phyloP scores from a whole-genome alignment of 2,329 filamentous ascomycete genomes.

The Ascocoryne sarcoides region DNA sequence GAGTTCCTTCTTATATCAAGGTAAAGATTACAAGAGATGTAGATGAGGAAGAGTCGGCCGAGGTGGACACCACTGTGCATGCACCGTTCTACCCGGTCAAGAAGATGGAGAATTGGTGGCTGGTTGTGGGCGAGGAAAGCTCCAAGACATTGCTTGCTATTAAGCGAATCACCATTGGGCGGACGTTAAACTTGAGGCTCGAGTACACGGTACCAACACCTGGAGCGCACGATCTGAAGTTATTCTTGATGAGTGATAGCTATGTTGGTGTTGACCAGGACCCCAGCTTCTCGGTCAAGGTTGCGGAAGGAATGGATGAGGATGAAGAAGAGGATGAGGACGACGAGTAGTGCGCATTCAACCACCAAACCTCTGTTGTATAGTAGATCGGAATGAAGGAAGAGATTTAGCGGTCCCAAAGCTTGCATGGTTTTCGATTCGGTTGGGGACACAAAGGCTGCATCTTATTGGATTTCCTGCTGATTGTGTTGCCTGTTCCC shows the following conservation, averaged over 20 bases:
- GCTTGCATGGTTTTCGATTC: slow-evolving; percentile 7
- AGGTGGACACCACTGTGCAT: slow-evolving; percentile 77
- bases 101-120: slow-evolving; percentile 98
- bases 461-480: slow-evolving; percentile 15
- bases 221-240: slow-evolving; percentile 78
- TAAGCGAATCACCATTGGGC: slow-evolving; percentile 84
- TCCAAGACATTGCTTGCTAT: slow-evolving; percentile 83
- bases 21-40: slow-evolving; percentile 80
- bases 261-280: slow-evolving; percentile 97
- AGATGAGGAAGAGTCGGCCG: slow-evolving; percentile 55
- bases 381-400: slow-evolving; percentile 25
- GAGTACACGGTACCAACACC: slow-evolving; percentile 82
- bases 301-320: slow-evolving; percentile 89
- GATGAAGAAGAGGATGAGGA: slow-evolving; percentile 80
- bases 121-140: slow-evolving; percentile 88
- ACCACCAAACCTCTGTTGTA: slow-evolving; percentile 22
- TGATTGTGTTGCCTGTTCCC: slow-evolving; percentile 24
- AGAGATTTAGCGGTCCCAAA: slow-evolving; percentile 21
- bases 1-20: slow-evolving; percentile 72
- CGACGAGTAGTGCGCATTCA: slow-evolving; percentile 28
- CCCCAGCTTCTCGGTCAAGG: slow-evolving; percentile 75
- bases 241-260: slow-evolving; percentile 94
- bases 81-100: slow-evolving; percentile 87
- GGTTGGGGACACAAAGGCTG: slow-evolving; percentile 4
- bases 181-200: slow-evolving; percentile 66